Evolutionary conservation across 805 yeast genomes (phyloP).

Genomic region (Suhomyces xylopsoci): DNA sequence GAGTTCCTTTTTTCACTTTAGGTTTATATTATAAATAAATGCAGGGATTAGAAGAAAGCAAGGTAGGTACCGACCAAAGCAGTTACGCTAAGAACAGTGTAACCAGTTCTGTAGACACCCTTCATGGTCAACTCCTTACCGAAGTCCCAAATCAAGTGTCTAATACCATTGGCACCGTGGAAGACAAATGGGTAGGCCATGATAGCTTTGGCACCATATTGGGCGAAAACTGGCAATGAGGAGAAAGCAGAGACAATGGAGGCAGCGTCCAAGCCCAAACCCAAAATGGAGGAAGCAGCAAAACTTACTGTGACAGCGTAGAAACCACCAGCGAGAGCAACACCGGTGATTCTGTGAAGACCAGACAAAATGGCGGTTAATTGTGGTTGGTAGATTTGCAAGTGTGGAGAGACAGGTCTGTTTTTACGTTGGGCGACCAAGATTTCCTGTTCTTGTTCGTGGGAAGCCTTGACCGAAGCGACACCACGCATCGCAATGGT

Average conservation of each 20-base stretch:
- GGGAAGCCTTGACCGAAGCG: constrained; percentile 46
- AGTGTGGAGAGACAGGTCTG: constrained; percentile 91
- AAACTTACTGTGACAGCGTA: constrained; percentile 75
- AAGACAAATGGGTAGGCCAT: constrained; percentile 81
- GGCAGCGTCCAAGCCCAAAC: constrained; percentile 57
- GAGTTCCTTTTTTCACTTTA: background rate
- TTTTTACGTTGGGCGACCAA: constrained; percentile 77
- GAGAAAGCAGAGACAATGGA: constrained; percentile 54
- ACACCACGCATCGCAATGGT: constrained; percentile 9
- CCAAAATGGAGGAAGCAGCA: constrained; percentile 59
- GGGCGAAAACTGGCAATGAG: constrained; percentile 60
- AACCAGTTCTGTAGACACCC: constrained; percentile 93
- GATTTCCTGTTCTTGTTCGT: constrained; percentile 62
- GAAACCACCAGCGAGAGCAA: constrained; percentile 72
- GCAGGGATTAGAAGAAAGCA: constrained; percentile 35
- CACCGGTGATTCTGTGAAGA: constrained; percentile 86
- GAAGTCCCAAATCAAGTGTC: constrained; percentile 93
- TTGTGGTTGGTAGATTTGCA: constrained; percentile 88
- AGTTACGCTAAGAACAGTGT: constrained; percentile 69
- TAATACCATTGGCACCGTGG: constrained; percentile 83
- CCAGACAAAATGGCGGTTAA: constrained; percentile 78
- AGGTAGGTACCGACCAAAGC: constrained; percentile 58
- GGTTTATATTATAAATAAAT: background rate
- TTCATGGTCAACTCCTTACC: constrained; percentile 75
- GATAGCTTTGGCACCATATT: constrained; percentile 62